Base-by-base conservation (phyloP, 352 stramenopile species). In the Peronosclerospora sorghi region DNA sequence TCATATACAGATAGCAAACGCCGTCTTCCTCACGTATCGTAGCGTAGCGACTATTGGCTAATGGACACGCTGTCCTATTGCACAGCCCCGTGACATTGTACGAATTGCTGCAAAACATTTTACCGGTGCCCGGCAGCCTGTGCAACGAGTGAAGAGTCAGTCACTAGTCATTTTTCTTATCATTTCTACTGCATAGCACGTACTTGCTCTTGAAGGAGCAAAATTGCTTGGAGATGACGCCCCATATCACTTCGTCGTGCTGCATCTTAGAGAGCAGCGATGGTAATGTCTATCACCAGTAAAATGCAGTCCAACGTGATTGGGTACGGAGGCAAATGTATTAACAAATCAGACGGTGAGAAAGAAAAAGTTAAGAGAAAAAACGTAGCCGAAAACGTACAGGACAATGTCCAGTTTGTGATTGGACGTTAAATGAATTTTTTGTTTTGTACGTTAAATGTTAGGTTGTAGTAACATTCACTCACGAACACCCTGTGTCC, bases 221-320 rank as follows among this genome's bases (percentile, higher is more conserved):
- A 64, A 98, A 98, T 65, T 97, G 82, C 63, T 98, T 86, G 55
- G 96, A 98, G 63, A 99, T 97, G 41, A 98, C 83, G 53, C 95
- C 66, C 96, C 96, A 99, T 59, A 99, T 98, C 35, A 99, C 83
- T 77, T 99, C 95, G 68, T 99, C 96, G 62, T 96, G 82, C 68
- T 96, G 83, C 86, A 96, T 96, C 21, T 26, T 26, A 6, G 21
- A 26, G 21, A 26, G 21, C 21, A 26, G 21, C n/a, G n/a, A n/a
- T n/a, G n/a, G n/a, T n/a, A n/a, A n/a, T n/a, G n/a, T n/a, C n/a
- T n/a, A n/a, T n/a, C n/a, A n/a, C n/a, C n/a, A n/a, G n/a, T n/a
- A n/a, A n/a, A n/a, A n/a, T n/a, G n/a, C n/a, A n/a, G n/a, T n/a
- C n/a, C n/a, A n/a, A n/a, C n/a, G n/a, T n/a, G n/a, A n/a, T n/a